Conservation (phyloP, 176 grass and related monocot species). For the Triticum monococcum region DNA sequence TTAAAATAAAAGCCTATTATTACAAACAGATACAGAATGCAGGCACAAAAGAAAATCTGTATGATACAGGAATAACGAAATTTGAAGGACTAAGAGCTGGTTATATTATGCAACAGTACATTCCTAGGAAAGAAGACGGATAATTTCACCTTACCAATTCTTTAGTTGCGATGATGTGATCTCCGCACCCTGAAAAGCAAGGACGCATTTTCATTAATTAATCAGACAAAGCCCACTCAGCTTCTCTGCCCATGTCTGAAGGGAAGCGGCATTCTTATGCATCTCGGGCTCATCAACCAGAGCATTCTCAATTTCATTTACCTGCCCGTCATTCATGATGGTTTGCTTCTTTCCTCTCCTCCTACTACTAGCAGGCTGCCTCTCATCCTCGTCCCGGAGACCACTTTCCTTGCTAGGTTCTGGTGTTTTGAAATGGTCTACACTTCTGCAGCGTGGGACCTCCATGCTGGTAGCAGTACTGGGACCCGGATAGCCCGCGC, state of each 20-base stretch:
- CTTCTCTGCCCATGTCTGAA: conserved; percentile 83
- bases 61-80: neutral
- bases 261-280: conserved; percentile 66
- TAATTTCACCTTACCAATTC: conserved; percentile 68
- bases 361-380: conserved; percentile 49
- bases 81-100: neutral
- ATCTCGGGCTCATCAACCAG: conserved; percentile 89
- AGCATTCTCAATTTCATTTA: conserved; percentile 77
- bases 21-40: neutral
- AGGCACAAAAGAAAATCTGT: neutral
- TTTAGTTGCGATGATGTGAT: conserved; percentile 95
- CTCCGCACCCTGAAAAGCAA: conserved; percentile 77
- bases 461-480: conserved; percentile 19
- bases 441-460: conserved; percentile 30
- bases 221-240: conserved; percentile 54
- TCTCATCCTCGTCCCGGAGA: conserved; percentile 65
- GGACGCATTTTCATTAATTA: conserved; percentile 10
- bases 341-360: conserved; percentile 82
- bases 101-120: neutral
- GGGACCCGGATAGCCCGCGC: neutral
- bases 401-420: conserved; percentile 60
- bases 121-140: neutral
- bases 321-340: conserved; percentile 82
- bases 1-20: conserved; percentile 17
- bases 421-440: conserved; percentile 41